phyloP scores from a whole-genome alignment of 2,329 filamentous ascomycete species.

The Pyrenophora teres region DNA sequence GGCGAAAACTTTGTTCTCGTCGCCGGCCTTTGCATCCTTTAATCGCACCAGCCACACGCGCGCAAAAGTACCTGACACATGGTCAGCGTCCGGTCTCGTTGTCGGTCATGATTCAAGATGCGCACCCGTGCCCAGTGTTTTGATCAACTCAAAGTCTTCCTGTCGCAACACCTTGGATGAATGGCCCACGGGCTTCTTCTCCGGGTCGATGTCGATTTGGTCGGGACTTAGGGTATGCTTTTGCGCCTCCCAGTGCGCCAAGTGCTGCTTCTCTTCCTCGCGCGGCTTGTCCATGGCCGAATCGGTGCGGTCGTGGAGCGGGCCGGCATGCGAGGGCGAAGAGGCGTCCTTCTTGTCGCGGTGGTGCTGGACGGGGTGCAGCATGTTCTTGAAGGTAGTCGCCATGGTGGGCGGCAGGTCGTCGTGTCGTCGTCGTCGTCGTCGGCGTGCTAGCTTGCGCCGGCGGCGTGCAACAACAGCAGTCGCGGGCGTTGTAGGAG shows the following conservation, averaged over 20 bases:
- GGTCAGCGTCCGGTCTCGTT: conserved; percentile 24
- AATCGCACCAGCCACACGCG: conserved; percentile 78
- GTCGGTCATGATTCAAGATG: conserved; percentile 1
- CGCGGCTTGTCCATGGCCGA: conserved; percentile 47
- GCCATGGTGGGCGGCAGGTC: conserved; percentile 39
- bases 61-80: conserved; percentile 71
- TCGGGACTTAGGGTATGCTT: conserved; percentile 51
- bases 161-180: conserved; percentile 53
- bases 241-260: conserved; percentile 54
- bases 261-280: conserved; percentile 54
- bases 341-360: conserved; percentile 31
- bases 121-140: conserved; percentile 76
- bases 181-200: conserved; percentile 54
- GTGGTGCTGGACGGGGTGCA: conserved; percentile 43
- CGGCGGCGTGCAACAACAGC: background rate
- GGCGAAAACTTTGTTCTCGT: conserved; percentile 72
- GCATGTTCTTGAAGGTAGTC: conserved; percentile 44
- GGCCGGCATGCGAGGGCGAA: conserved; percentile 24
- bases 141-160: conserved; percentile 72
- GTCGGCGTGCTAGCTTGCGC: conserved; percentile 17
- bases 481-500: conserved; percentile 8
- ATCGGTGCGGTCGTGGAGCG: conserved; percentile 41
- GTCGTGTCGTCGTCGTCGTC: no score
- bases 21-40: conserved; percentile 56
- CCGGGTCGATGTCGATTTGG: conserved; percentile 50